Conservation (phyloP, 1,139 yeast genomes). For the Saccharomyces pastorianus region DNA sequence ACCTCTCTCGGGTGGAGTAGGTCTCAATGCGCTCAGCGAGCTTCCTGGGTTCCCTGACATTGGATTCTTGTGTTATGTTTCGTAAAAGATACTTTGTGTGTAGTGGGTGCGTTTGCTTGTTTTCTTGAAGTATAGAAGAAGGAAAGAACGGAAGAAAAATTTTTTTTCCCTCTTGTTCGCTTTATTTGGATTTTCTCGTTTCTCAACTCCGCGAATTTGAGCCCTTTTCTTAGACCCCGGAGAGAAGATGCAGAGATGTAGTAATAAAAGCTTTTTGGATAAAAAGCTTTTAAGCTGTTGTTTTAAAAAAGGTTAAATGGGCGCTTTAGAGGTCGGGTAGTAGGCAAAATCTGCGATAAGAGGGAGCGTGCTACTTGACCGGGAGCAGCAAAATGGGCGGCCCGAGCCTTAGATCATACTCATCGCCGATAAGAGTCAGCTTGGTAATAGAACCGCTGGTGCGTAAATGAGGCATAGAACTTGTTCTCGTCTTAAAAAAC, state of each 20-base stretch:
- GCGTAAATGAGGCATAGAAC: no score
- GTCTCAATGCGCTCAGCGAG: conserved; percentile 49
- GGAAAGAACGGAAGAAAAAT: background rate
- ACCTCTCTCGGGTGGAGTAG: conserved; percentile 94
- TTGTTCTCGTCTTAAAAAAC: no score
- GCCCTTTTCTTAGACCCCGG: background rate
- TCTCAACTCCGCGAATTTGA: background rate
- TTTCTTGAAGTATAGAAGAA: background rate
- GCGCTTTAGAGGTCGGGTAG: no score
- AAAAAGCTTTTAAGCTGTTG: background rate
- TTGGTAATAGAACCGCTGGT: no score
- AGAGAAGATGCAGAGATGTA: background rate
- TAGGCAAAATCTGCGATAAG: no score
- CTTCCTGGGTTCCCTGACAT: conserved; percentile 37
- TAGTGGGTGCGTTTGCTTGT: background rate
- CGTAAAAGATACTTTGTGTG: background rate
- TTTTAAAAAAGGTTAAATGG: background rate
- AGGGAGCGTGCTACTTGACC: no score
- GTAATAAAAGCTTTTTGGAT: background rate
- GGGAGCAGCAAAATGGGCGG: no score
- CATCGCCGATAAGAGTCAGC: no score
- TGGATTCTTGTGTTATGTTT: background rate
- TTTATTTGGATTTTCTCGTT: background rate
- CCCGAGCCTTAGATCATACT: no score
- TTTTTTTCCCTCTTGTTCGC: background rate